Conservation (phyloP, 352 stramenopile genomes). For the Pythium rishiriense region DNA sequence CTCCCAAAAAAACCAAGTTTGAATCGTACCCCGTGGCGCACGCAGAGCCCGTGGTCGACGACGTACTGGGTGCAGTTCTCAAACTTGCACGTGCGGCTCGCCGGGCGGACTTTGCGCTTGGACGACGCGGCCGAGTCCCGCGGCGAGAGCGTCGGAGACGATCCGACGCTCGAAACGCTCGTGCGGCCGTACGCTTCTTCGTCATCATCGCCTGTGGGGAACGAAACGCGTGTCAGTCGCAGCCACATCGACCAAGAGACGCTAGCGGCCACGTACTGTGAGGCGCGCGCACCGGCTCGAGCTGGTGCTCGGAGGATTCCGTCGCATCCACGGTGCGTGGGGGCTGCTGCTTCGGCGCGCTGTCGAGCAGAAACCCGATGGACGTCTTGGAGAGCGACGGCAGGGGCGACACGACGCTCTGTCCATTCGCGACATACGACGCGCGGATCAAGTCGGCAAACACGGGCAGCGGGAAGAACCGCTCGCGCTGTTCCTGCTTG, state of each 20-base stretch:
- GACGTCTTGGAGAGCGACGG: slow-evolving; percentile 42
- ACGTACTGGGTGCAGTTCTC: slow-evolving; percentile 72
- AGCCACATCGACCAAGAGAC: neutral
- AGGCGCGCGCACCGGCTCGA: slow-evolving; percentile 17
- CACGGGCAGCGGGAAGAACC: slow-evolving; percentile 10
- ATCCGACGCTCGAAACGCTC: slow-evolving; percentile 1
- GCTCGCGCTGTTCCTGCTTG: slow-evolving; percentile 8
- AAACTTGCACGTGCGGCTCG: slow-evolving; percentile 65
- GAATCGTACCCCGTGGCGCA: slow-evolving; percentile 67
- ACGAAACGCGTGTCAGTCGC: neutral
- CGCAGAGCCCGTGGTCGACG: slow-evolving; percentile 67
- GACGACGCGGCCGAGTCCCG: neutral
- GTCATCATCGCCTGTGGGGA: slow-evolving; percentile 10
- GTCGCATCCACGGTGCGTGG: neutral
- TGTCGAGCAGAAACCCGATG: slow-evolving; percentile 67
- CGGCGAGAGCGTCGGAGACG: slow-evolving; percentile 11
- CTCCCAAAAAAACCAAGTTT: too few relatives aligned
- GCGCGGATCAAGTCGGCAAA: slow-evolving; percentile 27
- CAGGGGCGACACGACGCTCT: slow-evolving; percentile 6
- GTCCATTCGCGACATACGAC: slow-evolving; percentile 19
- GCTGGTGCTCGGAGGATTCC: neutral
- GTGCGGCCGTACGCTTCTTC: slow-evolving; percentile 7
- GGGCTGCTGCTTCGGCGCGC: slow-evolving; percentile 28
- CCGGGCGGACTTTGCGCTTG: slow-evolving; percentile 30
- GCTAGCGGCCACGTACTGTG: neutral